Conservation (phyloP, 495 filamentous ascomycete genomes). For the Penicillium fimorum region DNA sequence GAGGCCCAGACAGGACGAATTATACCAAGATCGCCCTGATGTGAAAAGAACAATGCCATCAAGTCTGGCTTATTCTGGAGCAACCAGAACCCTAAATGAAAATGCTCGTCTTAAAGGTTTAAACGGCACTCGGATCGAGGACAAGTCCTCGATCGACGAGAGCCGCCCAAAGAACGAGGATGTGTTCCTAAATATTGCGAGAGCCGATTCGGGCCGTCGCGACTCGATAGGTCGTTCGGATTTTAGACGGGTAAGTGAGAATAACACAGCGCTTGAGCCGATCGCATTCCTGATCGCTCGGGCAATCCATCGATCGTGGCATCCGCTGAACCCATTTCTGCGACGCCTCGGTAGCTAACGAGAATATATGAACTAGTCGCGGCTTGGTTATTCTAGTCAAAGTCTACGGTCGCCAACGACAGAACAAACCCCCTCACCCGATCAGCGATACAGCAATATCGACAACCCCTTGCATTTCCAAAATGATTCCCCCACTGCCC, state of each 20-base stretch:
- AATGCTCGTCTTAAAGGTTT: slow-evolving; percentile 24
- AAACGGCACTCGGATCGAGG: slow-evolving; percentile 27
- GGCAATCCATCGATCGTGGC: slow-evolving; percentile 2
- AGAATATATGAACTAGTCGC: slow-evolving; percentile 30
- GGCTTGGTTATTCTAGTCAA: slow-evolving; percentile 42
- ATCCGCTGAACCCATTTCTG: not conserved
- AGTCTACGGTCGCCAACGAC: slow-evolving; percentile 39
- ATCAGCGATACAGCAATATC: slow-evolving; percentile 41
- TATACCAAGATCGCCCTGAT: slow-evolving; percentile 30
- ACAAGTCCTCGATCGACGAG: slow-evolving; percentile 30
- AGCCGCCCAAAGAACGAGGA: slow-evolving; percentile 51
- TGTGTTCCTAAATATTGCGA: slow-evolving; percentile 63
- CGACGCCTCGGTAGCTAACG: slow-evolving; percentile 9
- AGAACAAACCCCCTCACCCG: slow-evolving; percentile 44
- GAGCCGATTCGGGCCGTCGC: slow-evolving; percentile 48
- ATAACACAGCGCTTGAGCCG: not conserved
- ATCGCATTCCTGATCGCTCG: slow-evolving; percentile 4
- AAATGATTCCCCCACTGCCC: slow-evolving; percentile 38
- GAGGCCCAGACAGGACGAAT: slow-evolving; percentile 26
- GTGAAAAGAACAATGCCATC: slow-evolving; percentile 38
- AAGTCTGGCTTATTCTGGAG: slow-evolving; percentile 29
- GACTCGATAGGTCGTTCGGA: slow-evolving; percentile 47
- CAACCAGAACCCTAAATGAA: slow-evolving; percentile 34
- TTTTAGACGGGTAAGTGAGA: slow-evolving; percentile 49
- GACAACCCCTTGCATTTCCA: slow-evolving; percentile 49